Conservation (phyloP, 106 monocot genomes). For the Cymbidium sinense region DNA sequence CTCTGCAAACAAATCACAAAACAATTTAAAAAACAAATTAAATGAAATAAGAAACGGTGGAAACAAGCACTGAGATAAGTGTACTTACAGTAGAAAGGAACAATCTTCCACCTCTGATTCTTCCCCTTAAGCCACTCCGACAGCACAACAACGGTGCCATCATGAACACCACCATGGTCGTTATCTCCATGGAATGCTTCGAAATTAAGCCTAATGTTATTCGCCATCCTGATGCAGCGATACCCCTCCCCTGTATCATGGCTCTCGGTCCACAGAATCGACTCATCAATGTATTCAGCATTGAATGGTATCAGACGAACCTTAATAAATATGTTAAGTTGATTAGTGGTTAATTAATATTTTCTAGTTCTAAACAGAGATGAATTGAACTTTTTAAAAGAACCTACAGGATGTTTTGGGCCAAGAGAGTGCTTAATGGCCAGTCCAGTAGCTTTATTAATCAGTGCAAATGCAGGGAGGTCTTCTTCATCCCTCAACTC, state of each 20-base stretch:
- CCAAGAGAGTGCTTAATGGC: conserved; percentile 76
- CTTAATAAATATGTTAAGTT: conserved; percentile 5
- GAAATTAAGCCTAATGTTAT: conserved; percentile 44
- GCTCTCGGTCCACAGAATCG: conserved; percentile 50
- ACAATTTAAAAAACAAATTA: no score
- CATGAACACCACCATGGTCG: conserved; percentile 45
- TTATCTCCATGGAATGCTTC: conserved; percentile 59
- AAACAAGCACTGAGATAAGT: neutral
- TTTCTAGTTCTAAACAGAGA: neutral
- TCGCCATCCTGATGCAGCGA: conserved; percentile 51
- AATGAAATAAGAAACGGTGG: neutral
- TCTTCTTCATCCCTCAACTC: conserved; percentile 78
- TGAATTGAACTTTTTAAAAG: neutral
- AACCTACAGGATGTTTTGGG: conserved; percentile 42
- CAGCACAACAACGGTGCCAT: conserved; percentile 41
- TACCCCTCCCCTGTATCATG: conserved; percentile 35
- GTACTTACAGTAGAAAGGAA: conserved; percentile 1
- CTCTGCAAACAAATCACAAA: neutral
- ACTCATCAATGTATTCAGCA: conserved; percentile 40
- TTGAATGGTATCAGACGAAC: conserved; percentile 41
- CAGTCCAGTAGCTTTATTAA: conserved; percentile 60
- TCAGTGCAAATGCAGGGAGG: conserved; percentile 54
- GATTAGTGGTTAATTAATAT: neutral
- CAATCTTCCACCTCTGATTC: conserved; percentile 51
- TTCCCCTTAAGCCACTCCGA: conserved; percentile 44